Evolutionary conservation across 2,329 filamentous ascomycete species (phyloP).

Genomic region (Colletotrichum sp.): DNA sequence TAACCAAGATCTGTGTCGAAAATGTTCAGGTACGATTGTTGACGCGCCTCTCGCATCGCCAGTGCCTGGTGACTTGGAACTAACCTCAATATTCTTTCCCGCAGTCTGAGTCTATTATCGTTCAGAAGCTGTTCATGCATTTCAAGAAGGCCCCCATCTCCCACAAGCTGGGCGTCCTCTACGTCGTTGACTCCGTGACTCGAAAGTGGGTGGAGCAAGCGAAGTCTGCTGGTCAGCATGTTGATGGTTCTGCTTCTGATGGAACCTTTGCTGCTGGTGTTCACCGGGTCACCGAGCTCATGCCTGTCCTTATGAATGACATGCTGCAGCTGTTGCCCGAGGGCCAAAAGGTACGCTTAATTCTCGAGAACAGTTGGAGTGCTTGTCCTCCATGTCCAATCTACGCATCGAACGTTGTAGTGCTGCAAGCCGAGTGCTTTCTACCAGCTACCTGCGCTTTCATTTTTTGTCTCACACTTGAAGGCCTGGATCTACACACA

Average conservation of each 20-base stretch:
- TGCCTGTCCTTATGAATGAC: constrained; percentile 94
- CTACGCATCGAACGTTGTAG: not conserved
- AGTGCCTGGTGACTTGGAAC: constrained; percentile 20
- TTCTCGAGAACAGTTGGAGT: not conserved
- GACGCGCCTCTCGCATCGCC: not conserved
- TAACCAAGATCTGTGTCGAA: constrained; percentile 86
- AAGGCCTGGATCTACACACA: not conserved
- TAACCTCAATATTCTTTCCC: constrained; percentile 25
- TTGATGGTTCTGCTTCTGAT: constrained; percentile 81
- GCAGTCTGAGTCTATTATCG: constrained; percentile 91
- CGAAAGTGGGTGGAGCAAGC: constrained; percentile 98
- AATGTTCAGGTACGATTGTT: constrained; percentile 81
- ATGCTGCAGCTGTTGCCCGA: constrained; percentile 86
- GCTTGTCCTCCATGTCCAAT: not conserved
- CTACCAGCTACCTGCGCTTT: not conserved
- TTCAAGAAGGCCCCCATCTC: constrained; percentile 94
- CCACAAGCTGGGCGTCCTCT: constrained; percentile 98
- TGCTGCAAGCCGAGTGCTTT: not conserved
- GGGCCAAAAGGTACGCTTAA: constrained; percentile 91
- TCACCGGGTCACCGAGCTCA: constrained; percentile 93
- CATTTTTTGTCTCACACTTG: not conserved
- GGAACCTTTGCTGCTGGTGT: constrained; percentile 95
- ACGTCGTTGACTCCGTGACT: constrained; percentile 99
- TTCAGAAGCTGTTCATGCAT: constrained; percentile 96
- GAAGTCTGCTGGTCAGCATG: constrained; percentile 81